Conservation (phyloP, 768 basidiomycete species). For the Suillus hirtellus region DNA sequence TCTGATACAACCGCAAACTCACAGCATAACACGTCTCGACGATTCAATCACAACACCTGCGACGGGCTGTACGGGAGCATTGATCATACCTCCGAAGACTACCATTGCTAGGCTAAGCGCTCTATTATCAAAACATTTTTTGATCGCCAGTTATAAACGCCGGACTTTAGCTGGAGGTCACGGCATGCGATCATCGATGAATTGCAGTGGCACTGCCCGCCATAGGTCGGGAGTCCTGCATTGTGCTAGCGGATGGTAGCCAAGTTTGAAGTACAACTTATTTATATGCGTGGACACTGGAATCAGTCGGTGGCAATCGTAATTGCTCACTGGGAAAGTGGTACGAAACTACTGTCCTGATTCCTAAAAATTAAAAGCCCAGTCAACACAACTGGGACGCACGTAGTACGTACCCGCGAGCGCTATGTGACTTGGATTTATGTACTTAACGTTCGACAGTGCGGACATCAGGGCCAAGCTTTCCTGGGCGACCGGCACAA, state of each 20-base stretch:
- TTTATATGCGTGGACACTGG: slow-evolving; percentile 3
- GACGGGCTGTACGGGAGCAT: slow-evolving; percentile 37
- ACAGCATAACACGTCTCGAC: slow-evolving; percentile 18
- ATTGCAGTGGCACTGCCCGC: slow-evolving; percentile 4
- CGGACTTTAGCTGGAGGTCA: slow-evolving; percentile 10
- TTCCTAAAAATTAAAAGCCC: background rate
- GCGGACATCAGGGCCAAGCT: background rate
- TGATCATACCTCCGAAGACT: slow-evolving; percentile 23
- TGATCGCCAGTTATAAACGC: slow-evolving; percentile 13
- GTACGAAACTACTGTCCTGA: background rate
- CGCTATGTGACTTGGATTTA: background rate
- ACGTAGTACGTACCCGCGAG: background rate
- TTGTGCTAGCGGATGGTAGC: background rate
- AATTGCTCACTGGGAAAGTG: background rate
- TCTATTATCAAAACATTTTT: slow-evolving; percentile 11
- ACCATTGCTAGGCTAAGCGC: slow-evolving; percentile 14
- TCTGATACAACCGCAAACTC: slow-evolving; percentile 16
- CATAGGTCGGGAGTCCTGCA: background rate
- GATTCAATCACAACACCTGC: slow-evolving; percentile 21
- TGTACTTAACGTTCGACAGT: background rate
- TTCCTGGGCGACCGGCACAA: background rate
- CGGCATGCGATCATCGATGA: background rate
- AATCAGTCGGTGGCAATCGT: background rate
- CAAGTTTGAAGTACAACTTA: background rate
- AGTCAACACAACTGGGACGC: background rate